Percentiles rank a stretch among this genome's conserved stretches.
phyloP scores from a whole-genome alignment of 2,329 filamentous ascomycete genomes.

The Aureobasidium vineae region DNA sequence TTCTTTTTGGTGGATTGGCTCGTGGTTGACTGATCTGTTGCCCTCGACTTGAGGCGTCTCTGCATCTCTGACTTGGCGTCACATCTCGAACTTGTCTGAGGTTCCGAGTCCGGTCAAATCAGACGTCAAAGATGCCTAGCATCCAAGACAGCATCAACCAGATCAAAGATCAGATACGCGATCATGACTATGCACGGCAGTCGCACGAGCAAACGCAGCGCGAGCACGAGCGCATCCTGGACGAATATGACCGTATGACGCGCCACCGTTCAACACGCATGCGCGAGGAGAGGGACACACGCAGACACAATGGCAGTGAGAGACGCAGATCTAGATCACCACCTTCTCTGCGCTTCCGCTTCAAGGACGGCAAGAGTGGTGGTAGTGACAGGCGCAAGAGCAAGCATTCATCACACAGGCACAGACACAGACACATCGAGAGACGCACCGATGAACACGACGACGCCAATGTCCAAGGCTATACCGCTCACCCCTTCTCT shows the following conservation, averaged over 20 bases:
- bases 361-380: slow-evolving; percentile 22
- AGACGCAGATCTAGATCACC: slow-evolving; percentile 11
- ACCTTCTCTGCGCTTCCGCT: slow-evolving; percentile 20
- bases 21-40: background rate
- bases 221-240: slow-evolving; percentile 27
- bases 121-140: slow-evolving; percentile 9
- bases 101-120: background rate
- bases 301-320: background rate
- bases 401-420: slow-evolving; percentile 17
- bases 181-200: background rate
- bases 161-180: slow-evolving; percentile 7
- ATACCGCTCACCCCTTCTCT: slow-evolving; percentile 27
- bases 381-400: background rate
- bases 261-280: slow-evolving; percentile 26
- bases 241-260: slow-evolving; percentile 26
- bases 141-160: slow-evolving; percentile 24
- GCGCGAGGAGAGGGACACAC: slow-evolving; percentile 4
- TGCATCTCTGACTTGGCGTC: background rate
- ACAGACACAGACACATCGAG: background rate
- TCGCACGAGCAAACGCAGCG: slow-evolving; percentile 16
- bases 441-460: slow-evolving; percentile 6
- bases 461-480: slow-evolving; percentile 20
- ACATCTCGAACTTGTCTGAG: background rate
- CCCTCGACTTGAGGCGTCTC: background rate
- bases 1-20: no score